Conservation (phyloP, 192 early-diverging fungal species). For the Kickxella alabastrina region DNA sequence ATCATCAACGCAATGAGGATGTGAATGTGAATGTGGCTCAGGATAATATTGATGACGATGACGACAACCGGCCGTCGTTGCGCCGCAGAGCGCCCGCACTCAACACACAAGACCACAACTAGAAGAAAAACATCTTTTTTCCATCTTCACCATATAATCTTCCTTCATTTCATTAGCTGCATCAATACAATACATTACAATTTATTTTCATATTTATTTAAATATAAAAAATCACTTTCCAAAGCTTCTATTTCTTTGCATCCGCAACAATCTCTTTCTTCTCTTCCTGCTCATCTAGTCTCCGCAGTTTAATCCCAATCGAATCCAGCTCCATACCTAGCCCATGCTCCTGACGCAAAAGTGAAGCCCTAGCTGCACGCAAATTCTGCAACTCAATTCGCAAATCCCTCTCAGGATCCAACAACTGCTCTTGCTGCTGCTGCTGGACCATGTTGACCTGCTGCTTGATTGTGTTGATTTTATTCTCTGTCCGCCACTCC, state of each 20-base stretch:
- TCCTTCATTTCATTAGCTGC: conserved; percentile 11
- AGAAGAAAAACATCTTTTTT: neutral
- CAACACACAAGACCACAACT: neutral
- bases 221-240: too few species aligned
- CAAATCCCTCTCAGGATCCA: neutral
- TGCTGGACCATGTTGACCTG: conserved; percentile 3
- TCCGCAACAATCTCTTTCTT: neutral
- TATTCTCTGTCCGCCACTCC: conserved; percentile 17
- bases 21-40: neutral
- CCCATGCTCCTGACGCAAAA: conserved; percentile 19
- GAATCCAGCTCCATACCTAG: conserved; percentile 27
- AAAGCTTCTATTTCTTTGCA: too few species aligned
- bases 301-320: conserved; percentile 28
- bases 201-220: too few species aligned
- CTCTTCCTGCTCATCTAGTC: conserved; percentile 22
- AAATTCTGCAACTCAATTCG: conserved; percentile 21
- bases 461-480: conserved; percentile 8
- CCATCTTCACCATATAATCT: neutral
- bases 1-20: neutral
- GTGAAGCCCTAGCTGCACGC: conserved; percentile 4
- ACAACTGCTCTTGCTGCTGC: neutral
- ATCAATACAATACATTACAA: too few species aligned
- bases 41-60: neutral
- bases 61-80: neutral
- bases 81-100: too few species aligned